phyloP scores from a whole-genome alignment of 2,329 filamentous ascomycete genomes.

The Alternaria conjuncta region DNA sequence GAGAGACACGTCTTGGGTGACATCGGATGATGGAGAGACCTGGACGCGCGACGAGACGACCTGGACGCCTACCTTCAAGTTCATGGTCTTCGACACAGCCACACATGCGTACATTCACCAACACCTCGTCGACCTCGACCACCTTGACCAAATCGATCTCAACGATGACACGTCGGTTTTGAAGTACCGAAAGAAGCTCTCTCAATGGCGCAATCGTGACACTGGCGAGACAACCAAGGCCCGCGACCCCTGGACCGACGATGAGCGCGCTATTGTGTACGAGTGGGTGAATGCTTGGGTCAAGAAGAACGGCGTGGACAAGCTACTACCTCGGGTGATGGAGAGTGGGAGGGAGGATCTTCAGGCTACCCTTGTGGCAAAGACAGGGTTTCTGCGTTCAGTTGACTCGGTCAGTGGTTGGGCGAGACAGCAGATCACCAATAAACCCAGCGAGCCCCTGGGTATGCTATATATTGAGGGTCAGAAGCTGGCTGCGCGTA shows the following conservation, averaged over 20 bases:
- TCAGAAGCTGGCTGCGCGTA: background rate
- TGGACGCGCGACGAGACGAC: background rate
- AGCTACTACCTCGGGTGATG: background rate
- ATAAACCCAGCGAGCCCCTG: background rate
- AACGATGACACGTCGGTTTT: background rate
- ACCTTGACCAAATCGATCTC: background rate
- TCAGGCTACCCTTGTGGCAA: background rate
- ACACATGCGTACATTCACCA: background rate
- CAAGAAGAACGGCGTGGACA: background rate
- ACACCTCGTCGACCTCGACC: background rate
- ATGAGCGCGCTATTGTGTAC: background rate
- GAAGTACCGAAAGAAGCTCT: background rate
- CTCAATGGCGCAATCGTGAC: background rate
- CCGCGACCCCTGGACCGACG: background rate
- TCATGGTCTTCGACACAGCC: slow-evolving; percentile 1
- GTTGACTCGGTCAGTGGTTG: background rate
- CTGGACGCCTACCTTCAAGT: background rate
- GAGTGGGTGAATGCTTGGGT: background rate
- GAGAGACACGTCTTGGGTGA: background rate
- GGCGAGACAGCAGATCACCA: background rate
- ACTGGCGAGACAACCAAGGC: background rate
- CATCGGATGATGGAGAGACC: background rate
- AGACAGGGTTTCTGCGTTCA: background rate
- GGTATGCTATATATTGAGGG: background rate
- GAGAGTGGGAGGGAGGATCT: background rate